Percentiles rank a stretch among this genome's conserved stretches.
Conservation (phyloP, 116 monocot genomes). For the Iris pallida region DNA sequence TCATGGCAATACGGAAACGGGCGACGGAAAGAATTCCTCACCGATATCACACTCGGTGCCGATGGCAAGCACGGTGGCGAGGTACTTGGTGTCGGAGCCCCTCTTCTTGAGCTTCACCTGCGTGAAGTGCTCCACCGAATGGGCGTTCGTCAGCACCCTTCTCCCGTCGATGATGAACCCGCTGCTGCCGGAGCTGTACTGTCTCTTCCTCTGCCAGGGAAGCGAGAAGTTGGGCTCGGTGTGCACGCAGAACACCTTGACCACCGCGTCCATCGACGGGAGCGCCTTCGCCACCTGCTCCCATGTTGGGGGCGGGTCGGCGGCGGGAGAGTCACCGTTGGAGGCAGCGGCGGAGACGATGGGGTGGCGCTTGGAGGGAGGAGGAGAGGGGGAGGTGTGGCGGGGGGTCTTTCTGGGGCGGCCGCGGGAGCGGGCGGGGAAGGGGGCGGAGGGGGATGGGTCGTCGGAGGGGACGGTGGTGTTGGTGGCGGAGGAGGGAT, state of each 20-base stretch:
- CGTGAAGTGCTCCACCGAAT: constrained; percentile 91
- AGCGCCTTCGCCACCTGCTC: constrained; percentile 48
- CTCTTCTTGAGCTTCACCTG: constrained; percentile 98
- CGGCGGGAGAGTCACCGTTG: not conserved
- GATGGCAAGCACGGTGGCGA: constrained; percentile 86
- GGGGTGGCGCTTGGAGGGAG: constrained; percentile 1
- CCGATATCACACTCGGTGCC: constrained; percentile 97
- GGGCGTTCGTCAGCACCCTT: constrained; percentile 91
- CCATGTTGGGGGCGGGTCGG: constrained; percentile 33
- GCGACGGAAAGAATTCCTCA: constrained; percentile 3
- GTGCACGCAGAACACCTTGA: constrained; percentile 94
- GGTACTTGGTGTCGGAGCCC: constrained; percentile 88
- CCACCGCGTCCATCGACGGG: constrained; percentile 86
- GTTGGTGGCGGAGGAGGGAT: constrained; percentile 14
- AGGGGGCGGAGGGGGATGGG: constrained; percentile 11
- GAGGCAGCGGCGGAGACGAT: constrained; percentile 16
- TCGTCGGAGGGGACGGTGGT: not conserved
- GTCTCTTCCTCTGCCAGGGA: constrained; percentile 94
- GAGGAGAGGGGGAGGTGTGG: constrained; percentile 1
- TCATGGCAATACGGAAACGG: too few species aligned
- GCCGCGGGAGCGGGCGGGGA: constrained; percentile 15
- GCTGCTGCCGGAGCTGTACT: constrained; percentile 88
- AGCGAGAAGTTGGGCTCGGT: constrained; percentile 96
- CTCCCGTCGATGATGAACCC: constrained; percentile 72
- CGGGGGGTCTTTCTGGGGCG: constrained; percentile 26